Evolutionary conservation across 2,329 filamentous ascomycete genomes (phyloP), one percentile per base, ranked within the genome.

Genomic region (Annulohypoxylon truncatum): DNA sequence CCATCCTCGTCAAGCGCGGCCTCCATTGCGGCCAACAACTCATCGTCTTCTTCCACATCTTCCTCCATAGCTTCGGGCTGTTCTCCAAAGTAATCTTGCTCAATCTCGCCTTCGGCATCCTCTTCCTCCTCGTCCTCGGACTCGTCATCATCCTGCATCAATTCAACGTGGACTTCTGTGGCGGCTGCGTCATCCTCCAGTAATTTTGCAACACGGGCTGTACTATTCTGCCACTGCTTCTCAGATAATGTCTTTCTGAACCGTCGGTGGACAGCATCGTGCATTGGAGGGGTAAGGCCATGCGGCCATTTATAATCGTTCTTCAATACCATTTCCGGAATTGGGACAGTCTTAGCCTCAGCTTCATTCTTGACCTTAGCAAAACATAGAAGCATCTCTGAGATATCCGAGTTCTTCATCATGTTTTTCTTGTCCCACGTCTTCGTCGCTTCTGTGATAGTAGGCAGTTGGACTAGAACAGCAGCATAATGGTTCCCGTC

Each of bases 401-500:
- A 93, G 31, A 97, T 88, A 75, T 97, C 94, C 29, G 92, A 91
- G 7, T 92, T 92, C 81, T 97, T 97, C 82, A 94, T 93, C 83
- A 94, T 93, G 15, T 90, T 87, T 74, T 92, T 93, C 74, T 90
- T 90, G 77, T 97, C 94, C 92, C 93, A 97, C 64, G 92, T 94
- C 83, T 97, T 97, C 91, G 96, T 94, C 6, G 90, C 91, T 77
- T 97, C 94, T 4, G 94, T 90, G 62, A 97, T 92, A 64, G 92
- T 96, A 0, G 94, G 94, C 29, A 97, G 80, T 72, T 96, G 93
- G 7, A 97, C 90, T 77, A 97, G 83, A 18, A 90, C 87, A 22
- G 92, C 93, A 0, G 92, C 94, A 76, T 93, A 97, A 51, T 87
- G 83, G 54, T 87, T 86, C 3, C 89, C 89, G 67, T 89, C 87